Evolutionary conservation across 176 grass and related monocot species (phyloP), one percentile per base, ranked within the genome.

Genomic region (Aechmea fasciata): DNA sequence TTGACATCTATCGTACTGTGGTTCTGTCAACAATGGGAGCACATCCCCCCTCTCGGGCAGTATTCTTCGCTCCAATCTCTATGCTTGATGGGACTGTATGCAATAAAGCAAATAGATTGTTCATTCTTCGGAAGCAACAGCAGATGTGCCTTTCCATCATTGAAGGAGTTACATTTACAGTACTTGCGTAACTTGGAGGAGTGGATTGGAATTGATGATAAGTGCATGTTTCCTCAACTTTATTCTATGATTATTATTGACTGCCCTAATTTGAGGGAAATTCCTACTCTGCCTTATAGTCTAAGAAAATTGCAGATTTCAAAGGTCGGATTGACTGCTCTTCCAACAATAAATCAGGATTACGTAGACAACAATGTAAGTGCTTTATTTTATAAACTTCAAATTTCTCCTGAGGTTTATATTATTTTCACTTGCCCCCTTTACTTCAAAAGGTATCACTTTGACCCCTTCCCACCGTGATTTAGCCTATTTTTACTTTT

Each of bases 11-110:
- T 80, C 28, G n/a, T 47, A 13, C n/a, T 80, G 9, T 22, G 55
- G 50, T 0, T 11, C 19, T 80, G 78, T 62, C 50, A 20, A 1
- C 19, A 51, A 20, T 80, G 63, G 15, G 3, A 1, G 22, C 11
- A 48, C 1, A 47, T 74, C 26, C 78, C 78, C 57, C 70, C 71
- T 9, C 65, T 80, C 17, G 71, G 9, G 11, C 72, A 80, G 64
- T 24, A 73, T 22, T 51, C 19, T 20, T 74, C 55, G 13, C 78
- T 80, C 52, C 73, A 11, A 15, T 9, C 13, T 66, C 67, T 82
- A 6, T 2, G 10, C 23, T 57, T 82, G 13, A 23, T 11, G 66
- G 14, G 2, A 57, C 22, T 23, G 22, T 1, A 28, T 82, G 73
- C 13, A 51, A 28, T 75, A 12, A 76, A 50, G 13, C 4, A 59